Base-by-base conservation (phyloP, 2,329 filamentous ascomycete species). In the Didymella lethalis region DNA sequence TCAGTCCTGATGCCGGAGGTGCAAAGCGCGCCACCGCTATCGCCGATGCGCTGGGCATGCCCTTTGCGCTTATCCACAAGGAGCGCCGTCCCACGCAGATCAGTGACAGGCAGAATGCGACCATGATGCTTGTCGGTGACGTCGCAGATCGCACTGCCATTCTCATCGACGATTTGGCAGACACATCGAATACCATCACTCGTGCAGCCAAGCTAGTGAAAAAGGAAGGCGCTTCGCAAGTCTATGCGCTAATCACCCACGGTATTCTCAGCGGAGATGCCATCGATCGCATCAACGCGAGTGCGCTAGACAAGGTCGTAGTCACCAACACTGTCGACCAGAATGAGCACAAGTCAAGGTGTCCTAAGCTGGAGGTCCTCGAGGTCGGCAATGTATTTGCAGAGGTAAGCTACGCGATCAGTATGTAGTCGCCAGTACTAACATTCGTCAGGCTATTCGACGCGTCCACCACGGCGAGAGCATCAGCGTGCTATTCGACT, bases 21-120 rank as follows among this genome's bases (percentile, higher is more conserved):
- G 95, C 95, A 46, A 99, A 99, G 83, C 88, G 95, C 66, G 95
- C 95, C 20, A 97, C 95, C 31, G 90, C 92, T 47, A 97, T 99
- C 77, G 94, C 95, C 12, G 95, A 99, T 79, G 89, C 90, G 62
- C 85, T 98, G 63, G 91, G 92, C 67, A 93, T 97, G 84, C 92
- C 95, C 59, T 98, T 99, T 81, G 95, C 95, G 47, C 86, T 99
- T 59, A 99, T 99, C 72, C 95, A 99, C 84, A 99, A 98, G 89
- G 92, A 96, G 85, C 91, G 92, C 68, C 90, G 92, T 47, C 93
- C 92, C 28, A 96, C 91, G 50, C 90, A 90, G 68, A 93, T 96
- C 76, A 91, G 86, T 57, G 92, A 96, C 76, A 89, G 91, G 48
- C 92, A 88, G 66, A 88, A 88, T 70, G 86, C 86, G 23, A 94